Evolutionary conservation across 768 basidiomycete species (phyloP).

Genomic region (Leccinum fibrillosum): DNA sequence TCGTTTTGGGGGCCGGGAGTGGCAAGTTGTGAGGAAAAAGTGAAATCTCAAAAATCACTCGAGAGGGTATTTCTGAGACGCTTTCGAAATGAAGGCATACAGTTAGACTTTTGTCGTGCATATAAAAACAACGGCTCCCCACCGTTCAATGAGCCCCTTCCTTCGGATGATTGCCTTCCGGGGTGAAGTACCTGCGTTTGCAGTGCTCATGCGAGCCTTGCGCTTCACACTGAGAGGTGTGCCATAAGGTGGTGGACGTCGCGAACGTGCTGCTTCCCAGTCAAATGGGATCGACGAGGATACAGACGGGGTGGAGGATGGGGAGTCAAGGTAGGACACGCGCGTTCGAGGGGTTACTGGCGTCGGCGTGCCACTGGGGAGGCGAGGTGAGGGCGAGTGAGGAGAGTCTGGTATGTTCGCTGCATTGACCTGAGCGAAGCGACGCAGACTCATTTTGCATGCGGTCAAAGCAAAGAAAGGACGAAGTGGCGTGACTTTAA

Average conservation of each 20-base stretch:
- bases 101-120: conserved; percentile 14
- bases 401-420: conserved; percentile 40
- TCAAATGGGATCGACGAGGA: conserved; percentile 80
- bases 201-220: conserved; percentile 38
- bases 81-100: conserved; percentile 32
- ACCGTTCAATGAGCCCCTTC: conserved; percentile 65
- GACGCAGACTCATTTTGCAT: conserved; percentile 50
- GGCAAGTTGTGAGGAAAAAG: conserved; percentile 81
- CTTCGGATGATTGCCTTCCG: conserved; percentile 58
- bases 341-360: conserved; percentile 46
- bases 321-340: conserved; percentile 56
- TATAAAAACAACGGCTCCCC: conserved; percentile 5
- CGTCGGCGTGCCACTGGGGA: conserved; percentile 33
- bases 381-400: conserved; percentile 36
- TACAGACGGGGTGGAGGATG: conserved; percentile 64
- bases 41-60: conserved; percentile 73
- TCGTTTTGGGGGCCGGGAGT: conserved; percentile 61
- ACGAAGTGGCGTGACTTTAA: conserved; percentile 15
- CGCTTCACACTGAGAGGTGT: conserved; percentile 52
- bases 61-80: conserved; percentile 62
- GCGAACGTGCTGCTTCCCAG: conserved; percentile 79
- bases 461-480: conserved; percentile 9
- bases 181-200: conserved; percentile 30
- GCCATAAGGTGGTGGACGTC: conserved; percentile 68
- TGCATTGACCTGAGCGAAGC: conserved; percentile 50